A percentile compares a stretch with the other conserved stretches of the same genome.
Conservation (phyloP, 2,329 filamentous ascomycete species). For the Moelleriella libera region DNA sequence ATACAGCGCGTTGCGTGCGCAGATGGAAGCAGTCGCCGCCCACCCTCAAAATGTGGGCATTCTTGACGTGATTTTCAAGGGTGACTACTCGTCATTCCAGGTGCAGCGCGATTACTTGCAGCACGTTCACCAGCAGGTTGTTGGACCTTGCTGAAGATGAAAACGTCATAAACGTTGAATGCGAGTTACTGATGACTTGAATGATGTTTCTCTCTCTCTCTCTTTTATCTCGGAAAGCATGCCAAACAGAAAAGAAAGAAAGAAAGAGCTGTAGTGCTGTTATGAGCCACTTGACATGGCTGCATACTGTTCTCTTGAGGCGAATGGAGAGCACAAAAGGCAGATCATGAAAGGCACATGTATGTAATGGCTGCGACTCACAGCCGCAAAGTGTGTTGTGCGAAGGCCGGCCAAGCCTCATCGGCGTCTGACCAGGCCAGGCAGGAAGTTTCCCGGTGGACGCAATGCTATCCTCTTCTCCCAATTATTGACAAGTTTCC, state of each 20-base stretch:
- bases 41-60: slow-evolving; percentile 27
- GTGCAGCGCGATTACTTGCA: slow-evolving; percentile 52
- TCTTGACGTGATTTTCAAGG: slow-evolving; percentile 57
- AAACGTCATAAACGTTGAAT: not conserved
- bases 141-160: slow-evolving; percentile 15
- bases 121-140: slow-evolving; percentile 30
- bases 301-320: too few relatives aligned
- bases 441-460: not conserved
- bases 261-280: too few relatives aligned
- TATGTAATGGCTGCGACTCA: not conserved
- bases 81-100: slow-evolving; percentile 65
- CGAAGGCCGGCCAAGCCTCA: too few relatives aligned
- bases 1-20: slow-evolving; percentile 37
- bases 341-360: not conserved
- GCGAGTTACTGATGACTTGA: too few relatives aligned
- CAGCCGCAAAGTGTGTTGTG: not conserved
- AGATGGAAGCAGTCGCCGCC: slow-evolving; percentile 37
- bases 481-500: too few relatives aligned
- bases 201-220: not conserved
- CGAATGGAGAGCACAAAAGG: too few relatives aligned
- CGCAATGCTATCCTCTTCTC: too few relatives aligned
- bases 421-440: not conserved
- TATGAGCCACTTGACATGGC: not conserved
- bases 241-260: too few relatives aligned
- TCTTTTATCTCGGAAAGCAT: too few relatives aligned